Base-by-base conservation (phyloP, 2,329 filamentous ascomycete genomes). In the Cercospora beticola region DNA sequence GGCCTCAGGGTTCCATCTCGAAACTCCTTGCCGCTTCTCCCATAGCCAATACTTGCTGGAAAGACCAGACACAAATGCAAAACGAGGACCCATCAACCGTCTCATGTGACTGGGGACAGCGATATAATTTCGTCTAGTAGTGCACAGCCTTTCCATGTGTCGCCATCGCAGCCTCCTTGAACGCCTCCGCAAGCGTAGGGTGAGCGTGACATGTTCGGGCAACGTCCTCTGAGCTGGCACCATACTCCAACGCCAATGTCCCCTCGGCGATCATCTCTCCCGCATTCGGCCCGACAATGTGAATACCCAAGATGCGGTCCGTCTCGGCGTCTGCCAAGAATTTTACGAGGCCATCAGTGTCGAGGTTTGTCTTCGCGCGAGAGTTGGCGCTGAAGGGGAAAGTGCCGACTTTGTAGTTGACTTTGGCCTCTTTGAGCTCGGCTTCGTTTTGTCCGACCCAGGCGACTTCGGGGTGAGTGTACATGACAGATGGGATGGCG, bases 231-330 rank as follows among this genome's bases (percentile, higher is more conserved):
- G 89, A 94, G 73, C 92, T 95, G 31, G 95, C 95, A 73, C 95
- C 95, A 79, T 99, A 99, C 85, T 99, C 95, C 62, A 99, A 86
- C 67, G 95, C 95, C 78, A 99, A 86, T 12, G 94, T 95, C 73
- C 91, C 95, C 85, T 99, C 95, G 2, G 95, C 95, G 84, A 99
- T 97, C 95, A 99, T 98, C 87, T 99, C 95, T 78, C 95, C 95
- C 54, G 95, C 95, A 81, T 95, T 95, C 76, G 95, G 87, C 69
- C 95, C 95, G 76, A 99, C 90, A 82, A 99, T 98, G 86, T 99
- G 95, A 73, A 97, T 90, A 74, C 95, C 95, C 71, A 99, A 86
- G 75, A 99, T 91, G 75, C 95, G 89, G 83, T 99, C 95, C 40
- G 95, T 99, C 87, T 98, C 92, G 62, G 93, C 93, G 80, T 99